Percentiles rank a stretch among this genome's conserved stretches.
Conservation (phyloP, 352 stramenopile species). For the Globisporangium paddicum region DNA sequence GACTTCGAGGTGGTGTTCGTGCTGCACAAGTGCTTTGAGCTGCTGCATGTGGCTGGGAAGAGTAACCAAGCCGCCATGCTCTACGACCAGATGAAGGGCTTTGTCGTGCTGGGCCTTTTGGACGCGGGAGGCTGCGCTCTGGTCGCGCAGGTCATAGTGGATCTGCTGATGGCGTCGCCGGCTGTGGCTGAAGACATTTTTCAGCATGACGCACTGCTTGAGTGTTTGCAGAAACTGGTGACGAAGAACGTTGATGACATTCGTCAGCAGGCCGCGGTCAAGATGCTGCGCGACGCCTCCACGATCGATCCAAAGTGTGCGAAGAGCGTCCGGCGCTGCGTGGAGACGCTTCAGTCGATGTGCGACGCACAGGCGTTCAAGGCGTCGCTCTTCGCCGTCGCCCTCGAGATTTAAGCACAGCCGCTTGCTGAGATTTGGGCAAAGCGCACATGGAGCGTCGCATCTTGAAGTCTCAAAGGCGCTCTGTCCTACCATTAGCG, state of each 20-base stretch:
- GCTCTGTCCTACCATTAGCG: too few species aligned
- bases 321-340: conserved; percentile 24
- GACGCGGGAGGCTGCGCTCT: conserved; percentile 30
- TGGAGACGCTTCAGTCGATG: conserved; percentile 25
- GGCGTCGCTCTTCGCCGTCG: conserved; percentile 53
- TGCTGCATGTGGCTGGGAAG: conserved; percentile 22
- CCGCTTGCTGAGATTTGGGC: background rate
- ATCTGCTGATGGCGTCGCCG: conserved; percentile 13
- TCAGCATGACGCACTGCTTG: conserved; percentile 25
- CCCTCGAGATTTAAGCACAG: conserved; percentile 29
- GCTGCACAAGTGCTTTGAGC: conserved; percentile 49
- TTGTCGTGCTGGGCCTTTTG: conserved; percentile 38
- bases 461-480: too few species aligned
- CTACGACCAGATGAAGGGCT: conserved; percentile 58
- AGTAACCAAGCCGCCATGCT: conserved; percentile 25
- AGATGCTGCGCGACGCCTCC: conserved; percentile 45
- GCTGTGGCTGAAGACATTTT: conserved; percentile 23
- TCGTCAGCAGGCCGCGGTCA: conserved; percentile 49
- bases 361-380: conserved; percentile 36
- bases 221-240: conserved; percentile 40
- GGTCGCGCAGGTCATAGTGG: conserved; percentile 27
- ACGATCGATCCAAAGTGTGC: conserved; percentile 17
- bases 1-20: conserved; percentile 41
- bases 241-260: conserved; percentile 49
- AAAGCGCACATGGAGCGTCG: background rate